Percentiles rank a stretch among this genome's conserved stretches.
Evolutionary conservation across 2,329 filamentous ascomycete genomes (phyloP).

Genomic region (Aaosphaeria arxii): DNA sequence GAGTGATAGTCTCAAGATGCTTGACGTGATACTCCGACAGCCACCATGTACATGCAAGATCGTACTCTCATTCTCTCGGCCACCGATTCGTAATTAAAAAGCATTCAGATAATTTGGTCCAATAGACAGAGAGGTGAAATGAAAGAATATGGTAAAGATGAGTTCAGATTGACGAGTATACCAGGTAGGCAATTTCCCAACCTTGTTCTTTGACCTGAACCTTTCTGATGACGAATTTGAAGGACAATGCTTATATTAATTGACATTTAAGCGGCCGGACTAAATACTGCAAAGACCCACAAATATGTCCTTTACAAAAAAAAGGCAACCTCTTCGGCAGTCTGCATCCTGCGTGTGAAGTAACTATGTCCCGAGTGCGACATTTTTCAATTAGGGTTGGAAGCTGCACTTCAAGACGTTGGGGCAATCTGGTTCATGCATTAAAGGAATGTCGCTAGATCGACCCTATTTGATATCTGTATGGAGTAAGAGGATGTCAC

Average conservation of each 20-base stretch:
- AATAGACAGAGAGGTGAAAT: not conserved
- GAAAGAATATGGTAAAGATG: not conserved
- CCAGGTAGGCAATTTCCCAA: not conserved
- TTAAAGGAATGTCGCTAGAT: not conserved
- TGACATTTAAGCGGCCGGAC: not conserved
- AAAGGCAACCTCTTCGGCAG: not conserved
- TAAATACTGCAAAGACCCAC: not conserved
- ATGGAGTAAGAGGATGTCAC: not conserved
- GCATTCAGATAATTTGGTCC: not conserved
- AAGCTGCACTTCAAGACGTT: not conserved
- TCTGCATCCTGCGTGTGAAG: not conserved
- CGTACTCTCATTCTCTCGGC: not conserved
- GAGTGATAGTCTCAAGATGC: not conserved
- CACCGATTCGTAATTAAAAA: not conserved
- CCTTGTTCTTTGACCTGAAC: not conserved
- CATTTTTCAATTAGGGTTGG: not conserved
- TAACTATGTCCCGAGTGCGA: not conserved
- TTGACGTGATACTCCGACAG: not conserved
- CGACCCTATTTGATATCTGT: not conserved
- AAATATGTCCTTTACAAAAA: not conserved
- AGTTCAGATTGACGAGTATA: not conserved
- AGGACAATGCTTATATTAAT: not conserved
- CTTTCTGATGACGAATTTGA: not conserved
- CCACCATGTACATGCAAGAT: not conserved
- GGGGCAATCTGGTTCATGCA: not conserved